These are phyloP conservation scores for Chaetomiaceae sp. DNA, from an alignment of 2,329 filamentous ascomycete species.

Conservation along the genomic window DNA sequence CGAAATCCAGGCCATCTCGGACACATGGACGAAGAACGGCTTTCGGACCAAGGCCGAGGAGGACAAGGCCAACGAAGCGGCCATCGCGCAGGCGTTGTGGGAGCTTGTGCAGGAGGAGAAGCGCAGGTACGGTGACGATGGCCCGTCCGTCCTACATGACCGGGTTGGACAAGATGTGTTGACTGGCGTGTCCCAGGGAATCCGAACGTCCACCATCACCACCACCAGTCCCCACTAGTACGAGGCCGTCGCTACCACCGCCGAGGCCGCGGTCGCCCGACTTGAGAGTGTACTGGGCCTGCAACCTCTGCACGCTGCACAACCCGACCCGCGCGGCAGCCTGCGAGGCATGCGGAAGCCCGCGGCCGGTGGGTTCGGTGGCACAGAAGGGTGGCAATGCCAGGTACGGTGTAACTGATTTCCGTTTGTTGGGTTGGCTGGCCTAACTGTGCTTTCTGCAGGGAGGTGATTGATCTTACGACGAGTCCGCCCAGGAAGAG, in stretches of 20 bases:
- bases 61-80: conserved; percentile 81
- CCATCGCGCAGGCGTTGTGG: conserved; percentile 80
- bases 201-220: conserved; percentile 11
- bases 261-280: not conserved
- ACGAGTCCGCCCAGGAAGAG: conserved; percentile 5
- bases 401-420: not conserved
- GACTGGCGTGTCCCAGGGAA: not conserved
- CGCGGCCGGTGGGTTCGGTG: conserved; percentile 4
- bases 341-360: conserved; percentile 54
- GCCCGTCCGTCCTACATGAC: conserved; percentile 47
- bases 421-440: not conserved
- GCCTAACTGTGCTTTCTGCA: not conserved
- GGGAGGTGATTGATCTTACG: conserved; percentile 15
- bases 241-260: conserved; percentile 3
- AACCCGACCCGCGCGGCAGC: conserved; percentile 48
- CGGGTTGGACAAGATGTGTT: conserved; percentile 38
- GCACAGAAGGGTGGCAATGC: not conserved
- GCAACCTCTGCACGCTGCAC: conserved; percentile 52
- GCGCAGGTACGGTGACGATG: conserved; percentile 51
- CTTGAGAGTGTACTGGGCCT: conserved; percentile 42
- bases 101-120: conserved; percentile 80
- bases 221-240: conserved; percentile 8
- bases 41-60: conserved; percentile 82
- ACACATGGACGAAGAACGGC: conserved; percentile 63
- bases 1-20: conserved; percentile 61